These are phyloP conservation scores for Metrosideros polymorpha DNA, from an alignment of 441 rosid species.

Conservation along the genomic window DNA sequence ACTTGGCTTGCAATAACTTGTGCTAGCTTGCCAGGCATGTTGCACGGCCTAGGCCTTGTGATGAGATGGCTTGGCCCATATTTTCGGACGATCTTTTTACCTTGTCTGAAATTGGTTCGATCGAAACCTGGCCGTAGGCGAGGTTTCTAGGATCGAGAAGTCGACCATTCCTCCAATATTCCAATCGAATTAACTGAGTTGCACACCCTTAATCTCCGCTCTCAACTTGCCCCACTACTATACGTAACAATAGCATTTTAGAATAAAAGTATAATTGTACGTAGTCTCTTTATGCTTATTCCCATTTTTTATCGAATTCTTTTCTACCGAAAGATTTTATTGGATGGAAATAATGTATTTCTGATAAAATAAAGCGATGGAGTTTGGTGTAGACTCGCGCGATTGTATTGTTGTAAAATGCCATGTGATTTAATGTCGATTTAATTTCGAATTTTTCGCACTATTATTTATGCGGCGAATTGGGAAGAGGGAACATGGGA, in stretches of 20 bases:
- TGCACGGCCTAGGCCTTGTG: neutral
- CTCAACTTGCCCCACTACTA: rapidly evolving
- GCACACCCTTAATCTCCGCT: rapidly evolving
- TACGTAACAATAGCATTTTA: neutral
- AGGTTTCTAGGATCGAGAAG: neutral
- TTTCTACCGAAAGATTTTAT: neutral
- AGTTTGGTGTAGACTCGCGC: neutral
- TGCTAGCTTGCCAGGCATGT: neutral
- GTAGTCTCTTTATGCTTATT: neutral
- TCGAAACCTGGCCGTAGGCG: neutral
- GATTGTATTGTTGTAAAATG: neutral
- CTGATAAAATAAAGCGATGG: neutral
- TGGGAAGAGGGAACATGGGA: neutral
- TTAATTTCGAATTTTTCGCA: neutral
- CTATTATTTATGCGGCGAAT: neutral
- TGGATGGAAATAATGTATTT: neutral
- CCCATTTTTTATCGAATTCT: neutral
- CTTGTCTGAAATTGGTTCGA: neutral
- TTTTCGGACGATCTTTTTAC: no score
- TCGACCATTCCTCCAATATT: neutral
- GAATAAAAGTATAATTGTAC: neutral
- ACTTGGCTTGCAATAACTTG: neutral
- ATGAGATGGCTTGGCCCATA: no score
- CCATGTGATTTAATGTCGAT: neutral
- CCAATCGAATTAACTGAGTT: neutral